Evolutionary conservation across 2,329 filamentous ascomycete genomes (phyloP), one percentile per base, ranked within the genome.

Genomic region (Hypoxylon sp.): DNA sequence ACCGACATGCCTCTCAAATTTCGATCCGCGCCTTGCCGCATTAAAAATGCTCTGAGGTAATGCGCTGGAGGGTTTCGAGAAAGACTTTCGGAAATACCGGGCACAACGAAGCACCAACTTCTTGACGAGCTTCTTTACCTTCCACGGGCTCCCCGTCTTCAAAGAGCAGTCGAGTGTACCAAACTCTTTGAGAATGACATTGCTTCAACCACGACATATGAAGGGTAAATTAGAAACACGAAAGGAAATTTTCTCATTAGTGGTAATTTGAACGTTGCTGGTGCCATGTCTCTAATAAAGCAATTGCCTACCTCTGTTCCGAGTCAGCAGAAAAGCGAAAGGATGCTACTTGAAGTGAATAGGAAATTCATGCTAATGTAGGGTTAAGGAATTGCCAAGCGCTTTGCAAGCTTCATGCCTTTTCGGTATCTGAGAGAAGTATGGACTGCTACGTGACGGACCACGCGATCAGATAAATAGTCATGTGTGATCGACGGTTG

Each of bases 401-500:
- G 11, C 32, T 38, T 52, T 18, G 18, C 11, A 36, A 38, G 28
- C 22, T 32, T 38, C 16, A 5, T 26, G 18, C 33, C 16, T 52
- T 46, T 58, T 53, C 49, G 18, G n/a, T 45, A 38, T 57, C 3
- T 20, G 11, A 2, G 45, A 28, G 33, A 48, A 45, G 54, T 32
- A 60, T 55, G 42, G 58, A 4, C 30, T 20, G 36, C 28, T 38
- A 53, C 20, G 60, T 61, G 60, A 63, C 40, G 50, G 48, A 45
- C 48, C 32, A 38, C 7, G 55, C 33, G 58, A 70, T 65, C 53
- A 54, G 64, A 68, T 67, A 48, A 70, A 65, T 32, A 57, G 48
- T 48, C 57, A 54, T 67, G 66, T 64, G 46, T 67, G 71, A 73
- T 73, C 69, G 68, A 59, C 72, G 28, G 68, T 61, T 60, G 65